phyloP scores from a whole-genome alignment of 495 filamentous ascomycete species.

The Penicillium soppii region DNA sequence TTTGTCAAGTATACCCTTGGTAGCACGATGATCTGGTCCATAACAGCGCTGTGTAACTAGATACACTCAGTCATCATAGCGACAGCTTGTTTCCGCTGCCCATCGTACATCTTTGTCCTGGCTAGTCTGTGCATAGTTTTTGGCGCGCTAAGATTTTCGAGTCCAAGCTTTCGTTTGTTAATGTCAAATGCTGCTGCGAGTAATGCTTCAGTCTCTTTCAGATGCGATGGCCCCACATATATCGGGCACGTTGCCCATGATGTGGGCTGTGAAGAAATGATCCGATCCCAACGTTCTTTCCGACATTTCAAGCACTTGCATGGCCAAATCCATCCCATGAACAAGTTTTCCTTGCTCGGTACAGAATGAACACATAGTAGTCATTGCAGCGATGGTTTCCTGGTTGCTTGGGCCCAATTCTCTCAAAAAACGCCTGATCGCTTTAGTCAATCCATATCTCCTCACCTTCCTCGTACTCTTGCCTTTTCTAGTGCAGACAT shows the following conservation, averaged over 20 bases:
- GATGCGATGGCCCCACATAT: conserved; percentile 4
- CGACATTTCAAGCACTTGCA: conserved; percentile 1
- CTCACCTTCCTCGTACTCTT: not conserved
- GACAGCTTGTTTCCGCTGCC: not conserved
- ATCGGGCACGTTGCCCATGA: not conserved
- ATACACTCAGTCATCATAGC: not conserved
- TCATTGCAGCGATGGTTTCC: conserved; percentile 11
- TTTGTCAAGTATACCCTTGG: not conserved
- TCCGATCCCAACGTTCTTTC: conserved; percentile 8
- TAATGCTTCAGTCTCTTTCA: conserved; percentile 8
- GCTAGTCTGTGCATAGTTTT: not conserved
- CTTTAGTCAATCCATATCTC: not conserved
- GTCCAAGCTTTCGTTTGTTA: not conserved
- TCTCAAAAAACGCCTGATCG: not conserved
- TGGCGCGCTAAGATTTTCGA: not conserved
- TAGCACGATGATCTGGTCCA: not conserved
- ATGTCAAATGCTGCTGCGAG: not conserved
- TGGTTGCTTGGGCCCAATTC: not conserved
- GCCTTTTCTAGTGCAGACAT: not conserved
- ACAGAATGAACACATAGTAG: conserved; percentile 5
- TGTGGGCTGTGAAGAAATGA: conserved; percentile 1
- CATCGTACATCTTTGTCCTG: not conserved
- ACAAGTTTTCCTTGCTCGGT: conserved; percentile 1
- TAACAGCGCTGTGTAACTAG: not conserved
- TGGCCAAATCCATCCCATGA: conserved; percentile 3